Evolutionary conservation across 1,284 basidiomycete species (phyloP).

Genomic region (Pterulicium gracile): DNA sequence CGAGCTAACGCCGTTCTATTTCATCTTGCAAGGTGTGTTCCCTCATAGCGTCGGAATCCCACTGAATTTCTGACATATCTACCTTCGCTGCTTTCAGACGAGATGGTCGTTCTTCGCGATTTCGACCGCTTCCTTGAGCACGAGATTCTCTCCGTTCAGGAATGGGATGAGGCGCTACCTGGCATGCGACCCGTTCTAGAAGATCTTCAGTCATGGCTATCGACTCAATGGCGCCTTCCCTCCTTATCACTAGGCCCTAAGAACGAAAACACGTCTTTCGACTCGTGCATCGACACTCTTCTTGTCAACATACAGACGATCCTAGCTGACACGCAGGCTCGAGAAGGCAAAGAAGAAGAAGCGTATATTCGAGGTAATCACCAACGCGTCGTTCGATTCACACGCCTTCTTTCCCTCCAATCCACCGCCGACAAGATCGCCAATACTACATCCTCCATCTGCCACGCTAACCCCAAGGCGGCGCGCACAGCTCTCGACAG

Average conservation of each 20-base stretch:
- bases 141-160: slow-evolving; percentile 11
- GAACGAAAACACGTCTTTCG: slow-evolving; percentile 12
- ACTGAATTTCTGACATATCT: slow-evolving; percentile 4
- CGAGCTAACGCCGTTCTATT: slow-evolving; percentile 17
- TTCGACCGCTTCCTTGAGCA: slow-evolving; percentile 14
- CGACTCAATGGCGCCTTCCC: neutral
- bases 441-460: slow-evolving; percentile 16
- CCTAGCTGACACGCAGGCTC: slow-evolving; percentile 23
- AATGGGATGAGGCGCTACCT: neutral
- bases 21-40: slow-evolving; percentile 26
- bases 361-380: slow-evolving; percentile 33
- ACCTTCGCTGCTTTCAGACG: slow-evolving; percentile 17
- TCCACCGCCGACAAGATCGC: slow-evolving; percentile 27
- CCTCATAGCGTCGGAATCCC: too few species aligned
- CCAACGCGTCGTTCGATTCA: slow-evolving; percentile 24
- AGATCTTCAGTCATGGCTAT: neutral
- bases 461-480: slow-evolving; percentile 18
- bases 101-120: slow-evolving; percentile 21
- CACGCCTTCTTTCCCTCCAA: slow-evolving; percentile 34
- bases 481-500: slow-evolving; percentile 21
- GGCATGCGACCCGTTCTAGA: neutral
- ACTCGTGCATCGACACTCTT: slow-evolving; percentile 47
- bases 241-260: neutral
- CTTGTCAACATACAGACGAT: slow-evolving; percentile 57
- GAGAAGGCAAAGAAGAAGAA: slow-evolving; percentile 19